Percentiles rank a stretch among this genome's conserved stretches.
Evolutionary conservation across 2,329 filamentous ascomycete genomes (phyloP).

Genomic region (Lizonia empirigonia): DNA sequence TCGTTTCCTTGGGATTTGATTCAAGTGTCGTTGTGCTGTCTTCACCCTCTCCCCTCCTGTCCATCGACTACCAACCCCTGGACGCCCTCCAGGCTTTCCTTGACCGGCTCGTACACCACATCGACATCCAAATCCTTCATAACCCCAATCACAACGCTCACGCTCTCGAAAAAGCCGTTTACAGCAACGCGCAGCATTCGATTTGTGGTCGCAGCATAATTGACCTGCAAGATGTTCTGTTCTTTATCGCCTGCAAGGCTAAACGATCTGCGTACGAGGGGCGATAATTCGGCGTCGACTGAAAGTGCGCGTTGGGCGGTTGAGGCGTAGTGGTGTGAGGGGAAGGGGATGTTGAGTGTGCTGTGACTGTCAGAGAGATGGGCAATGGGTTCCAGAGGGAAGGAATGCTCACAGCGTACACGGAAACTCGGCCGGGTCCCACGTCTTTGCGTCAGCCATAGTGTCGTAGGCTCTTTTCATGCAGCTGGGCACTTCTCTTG

Average conservation of each 20-base stretch:
- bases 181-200: constrained; percentile 95
- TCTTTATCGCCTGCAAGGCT: constrained; percentile 52
- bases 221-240: constrained; percentile 66
- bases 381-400: background rate
- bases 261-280: constrained; percentile 76
- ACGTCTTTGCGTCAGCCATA: constrained; percentile 24
- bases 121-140: constrained; percentile 92
- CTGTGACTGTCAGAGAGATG: constrained; percentile 50
- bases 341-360: constrained; percentile 79
- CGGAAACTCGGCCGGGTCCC: constrained; percentile 41
- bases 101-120: constrained; percentile 63
- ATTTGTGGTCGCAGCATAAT: constrained; percentile 89
- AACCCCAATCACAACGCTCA: constrained; percentile 81
- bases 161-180: constrained; percentile 93
- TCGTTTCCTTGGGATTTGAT: background rate
- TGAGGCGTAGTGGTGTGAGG: constrained; percentile 75
- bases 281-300: constrained; percentile 89
- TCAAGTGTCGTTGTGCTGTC: background rate
- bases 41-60: constrained; percentile 40
- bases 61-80: constrained; percentile 66
- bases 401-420: constrained; percentile 46
- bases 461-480: constrained; percentile 12
- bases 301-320: constrained; percentile 76
- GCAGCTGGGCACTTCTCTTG: background rate
- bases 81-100: constrained; percentile 62